These are phyloP conservation scores for Zygosaccharomyces pseudobailii DNA, from an alignment of 1,139 yeast genomes.

Conservation along the genomic window DNA sequence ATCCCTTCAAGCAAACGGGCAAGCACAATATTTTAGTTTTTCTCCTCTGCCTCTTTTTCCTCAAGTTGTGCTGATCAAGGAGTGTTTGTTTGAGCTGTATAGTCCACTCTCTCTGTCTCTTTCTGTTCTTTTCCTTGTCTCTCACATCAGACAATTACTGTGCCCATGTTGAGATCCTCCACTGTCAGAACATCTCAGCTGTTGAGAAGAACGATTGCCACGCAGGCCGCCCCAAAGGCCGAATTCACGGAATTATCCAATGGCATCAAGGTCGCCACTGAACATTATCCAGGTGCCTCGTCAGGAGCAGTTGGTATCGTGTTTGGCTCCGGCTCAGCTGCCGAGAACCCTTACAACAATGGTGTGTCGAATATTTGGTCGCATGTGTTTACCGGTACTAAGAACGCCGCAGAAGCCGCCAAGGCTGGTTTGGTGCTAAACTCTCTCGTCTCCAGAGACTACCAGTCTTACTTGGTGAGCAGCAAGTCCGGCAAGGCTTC, in stretches of 20 bases:
- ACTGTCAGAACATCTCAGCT: constrained; percentile 21
- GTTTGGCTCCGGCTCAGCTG: constrained; percentile 70
- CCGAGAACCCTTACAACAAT: constrained; percentile 73
- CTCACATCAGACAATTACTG: background rate
- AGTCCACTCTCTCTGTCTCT: background rate
- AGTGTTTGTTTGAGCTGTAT: background rate
- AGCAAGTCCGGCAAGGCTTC: constrained; percentile 45
- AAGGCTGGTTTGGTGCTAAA: constrained; percentile 46
- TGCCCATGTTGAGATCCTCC: constrained; percentile 28
- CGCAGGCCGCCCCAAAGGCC: constrained; percentile 52
- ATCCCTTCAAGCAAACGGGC: background rate
- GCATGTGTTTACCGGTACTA: constrained; percentile 42
- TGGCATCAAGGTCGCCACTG: constrained; percentile 70
- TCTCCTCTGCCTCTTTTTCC: background rate
- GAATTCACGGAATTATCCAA: constrained; percentile 66
- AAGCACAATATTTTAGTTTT: background rate
- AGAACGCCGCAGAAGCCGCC: constrained; percentile 33
- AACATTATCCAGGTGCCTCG: constrained; percentile 51
- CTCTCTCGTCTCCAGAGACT: constrained; percentile 47
- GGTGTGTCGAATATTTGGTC: constrained; percentile 70
- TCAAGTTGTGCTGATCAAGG: background rate
- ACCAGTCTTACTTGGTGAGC: constrained; percentile 52
- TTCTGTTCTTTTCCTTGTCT: background rate
- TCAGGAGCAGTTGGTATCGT: constrained; percentile 64
- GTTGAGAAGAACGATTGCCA: constrained; percentile 41